Percentiles rank a stretch among this genome's conserved stretches.
phyloP scores from a whole-genome alignment of 1,284 basidiomycete genomes.

The Ceratobasidium theobromae region DNA sequence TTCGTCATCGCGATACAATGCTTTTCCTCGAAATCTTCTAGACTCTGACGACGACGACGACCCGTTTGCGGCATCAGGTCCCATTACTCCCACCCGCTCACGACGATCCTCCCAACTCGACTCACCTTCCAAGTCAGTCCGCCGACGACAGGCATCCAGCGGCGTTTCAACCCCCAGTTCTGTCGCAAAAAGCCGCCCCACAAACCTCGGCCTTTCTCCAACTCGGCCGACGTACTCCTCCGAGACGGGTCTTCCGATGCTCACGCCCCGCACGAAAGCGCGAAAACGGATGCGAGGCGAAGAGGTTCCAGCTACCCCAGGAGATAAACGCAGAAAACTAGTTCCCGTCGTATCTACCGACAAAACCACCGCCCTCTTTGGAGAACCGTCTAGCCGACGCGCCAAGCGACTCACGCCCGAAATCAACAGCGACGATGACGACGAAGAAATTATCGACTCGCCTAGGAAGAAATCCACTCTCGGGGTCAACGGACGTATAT shows the following conservation, averaged over 20 bases:
- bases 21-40: background rate
- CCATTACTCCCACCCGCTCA: slow-evolving; percentile 11
- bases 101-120: slow-evolving; percentile 1
- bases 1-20: background rate
- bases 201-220: background rate
- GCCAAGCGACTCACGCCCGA: slow-evolving; percentile 1
- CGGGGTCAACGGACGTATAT: slow-evolving; percentile 11
- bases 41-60: slow-evolving; percentile 22
- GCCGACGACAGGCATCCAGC: background rate
- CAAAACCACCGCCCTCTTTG: no score
- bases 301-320: slow-evolving; percentile 35
- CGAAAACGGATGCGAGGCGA: slow-evolving; percentile 37
- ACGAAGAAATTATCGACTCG: slow-evolving; percentile 31
- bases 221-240: background rate
- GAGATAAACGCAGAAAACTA: slow-evolving; percentile 33
- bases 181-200: background rate
- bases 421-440: slow-evolving; percentile 25
- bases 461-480: slow-evolving; percentile 1
- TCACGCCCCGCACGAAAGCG: slow-evolving; percentile 36
- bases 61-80: background rate
- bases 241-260: background rate
- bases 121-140: slow-evolving; percentile 4
- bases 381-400: no score
- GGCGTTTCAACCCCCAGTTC: background rate
- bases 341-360: background rate